Evolutionary conservation across 495 filamentous ascomycete genomes (phyloP).

Genomic region (Chaetomium tenue): DNA sequence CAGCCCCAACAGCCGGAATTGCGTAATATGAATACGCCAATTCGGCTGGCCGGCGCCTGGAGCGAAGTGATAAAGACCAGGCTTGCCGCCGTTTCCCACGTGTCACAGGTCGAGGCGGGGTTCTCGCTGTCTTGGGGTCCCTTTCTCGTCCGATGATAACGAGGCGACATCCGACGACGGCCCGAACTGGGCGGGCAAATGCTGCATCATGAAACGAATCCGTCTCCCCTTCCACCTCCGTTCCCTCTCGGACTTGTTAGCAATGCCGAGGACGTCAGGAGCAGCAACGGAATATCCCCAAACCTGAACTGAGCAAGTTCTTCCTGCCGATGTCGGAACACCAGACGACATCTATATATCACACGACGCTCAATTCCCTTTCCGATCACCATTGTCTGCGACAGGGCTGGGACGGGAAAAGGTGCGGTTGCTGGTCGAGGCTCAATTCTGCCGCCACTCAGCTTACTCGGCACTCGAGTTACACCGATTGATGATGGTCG

Average conservation of each 20-base stretch:
- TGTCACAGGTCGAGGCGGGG: conserved; percentile 12
- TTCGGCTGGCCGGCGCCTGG: background rate
- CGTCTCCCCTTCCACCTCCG: background rate
- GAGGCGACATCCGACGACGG: conserved; percentile 15
- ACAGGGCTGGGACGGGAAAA: background rate
- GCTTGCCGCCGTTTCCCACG: background rate
- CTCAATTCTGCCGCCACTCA: conserved; percentile 1
- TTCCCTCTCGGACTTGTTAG: background rate
- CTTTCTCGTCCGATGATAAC: background rate
- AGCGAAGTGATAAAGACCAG: conserved; percentile 15
- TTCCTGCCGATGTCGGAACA: conserved; percentile 11
- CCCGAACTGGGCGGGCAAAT: conserved; percentile 2
- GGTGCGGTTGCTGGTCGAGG: background rate
- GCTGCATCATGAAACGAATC: background rate
- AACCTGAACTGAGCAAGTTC: background rate
- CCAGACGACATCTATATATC: background rate
- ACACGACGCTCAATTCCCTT: background rate
- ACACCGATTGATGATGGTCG: conserved; percentile 18
- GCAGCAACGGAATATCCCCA: too few relatives aligned
- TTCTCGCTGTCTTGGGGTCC: background rate
- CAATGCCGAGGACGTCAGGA: too few relatives aligned
- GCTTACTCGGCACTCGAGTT: conserved; percentile 17
- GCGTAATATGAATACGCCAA: conserved; percentile 11
- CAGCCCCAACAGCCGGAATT: background rate
- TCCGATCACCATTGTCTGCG: background rate